Percentiles rank a stretch among this genome's conserved stretches.
phyloP scores from a whole-genome alignment of 78 protist genomes.

The Blattamonas nauphoetae region DNA sequence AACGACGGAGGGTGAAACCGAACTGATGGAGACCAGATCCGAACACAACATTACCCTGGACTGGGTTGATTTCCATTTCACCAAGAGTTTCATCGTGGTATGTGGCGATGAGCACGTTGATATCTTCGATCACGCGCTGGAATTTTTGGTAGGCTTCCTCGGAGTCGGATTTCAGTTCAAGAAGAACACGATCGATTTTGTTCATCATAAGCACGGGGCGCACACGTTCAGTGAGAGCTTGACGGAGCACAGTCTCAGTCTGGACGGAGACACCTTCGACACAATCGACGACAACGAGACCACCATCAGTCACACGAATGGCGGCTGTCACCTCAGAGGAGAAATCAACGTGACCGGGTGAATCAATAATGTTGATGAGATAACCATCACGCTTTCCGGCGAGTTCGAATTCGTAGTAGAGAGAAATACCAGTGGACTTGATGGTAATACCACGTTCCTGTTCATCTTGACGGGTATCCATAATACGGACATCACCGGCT shows the following conservation, averaged over 20 bases:
- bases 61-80: conserved; percentile 70
- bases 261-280: conserved; percentile 98
- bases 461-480: conserved; percentile 56
- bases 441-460: too few relatives aligned
- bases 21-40: too few relatives aligned
- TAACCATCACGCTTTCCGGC: background rate
- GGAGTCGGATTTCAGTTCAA: conserved; percentile 82
- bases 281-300: conserved; percentile 96
- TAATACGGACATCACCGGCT: conserved; percentile 40
- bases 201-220: too few relatives aligned
- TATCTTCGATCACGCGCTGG: conserved; percentile 62
- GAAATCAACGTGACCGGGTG: conserved; percentile 93
- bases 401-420: conserved; percentile 51
- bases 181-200: too few relatives aligned
- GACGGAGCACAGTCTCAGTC: conserved; percentile 97
- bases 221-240: too few relatives aligned
- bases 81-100: conserved; percentile 77
- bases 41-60: conserved; percentile 84
- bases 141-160: conserved; percentile 73
- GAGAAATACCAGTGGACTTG: conserved; percentile 61
- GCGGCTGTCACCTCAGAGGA: too few relatives aligned
- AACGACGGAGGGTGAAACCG: conserved; percentile 75
- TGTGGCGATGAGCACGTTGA: conserved; percentile 63
- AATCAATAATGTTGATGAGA: conserved; percentile 74
- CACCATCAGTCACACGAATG: too few relatives aligned